A percentile compares a stretch with the other conserved stretches of the same genome.
Evolutionary conservation across 1,284 basidiomycete genomes (phyloP).

Genomic region (Ustilago bromivora): DNA sequence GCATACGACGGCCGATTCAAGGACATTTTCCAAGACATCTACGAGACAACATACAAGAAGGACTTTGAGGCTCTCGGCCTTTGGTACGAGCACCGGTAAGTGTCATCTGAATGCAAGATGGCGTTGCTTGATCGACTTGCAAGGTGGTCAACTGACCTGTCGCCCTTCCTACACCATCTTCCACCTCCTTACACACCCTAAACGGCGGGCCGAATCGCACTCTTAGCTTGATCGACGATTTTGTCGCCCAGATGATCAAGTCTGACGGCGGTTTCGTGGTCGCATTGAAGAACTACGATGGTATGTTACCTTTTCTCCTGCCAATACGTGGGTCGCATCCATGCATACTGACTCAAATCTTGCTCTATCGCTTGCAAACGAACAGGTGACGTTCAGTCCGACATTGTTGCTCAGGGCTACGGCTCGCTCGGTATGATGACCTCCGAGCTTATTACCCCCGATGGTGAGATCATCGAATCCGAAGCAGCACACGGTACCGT

Average conservation of each 20-base stretch:
- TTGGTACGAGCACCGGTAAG: conserved; percentile 92
- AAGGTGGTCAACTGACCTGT: no score
- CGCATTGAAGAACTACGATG: conserved; percentile 74
- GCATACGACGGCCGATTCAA: conserved; percentile 90
- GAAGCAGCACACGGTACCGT: conserved; percentile 74
- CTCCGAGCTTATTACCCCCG: conserved; percentile 93
- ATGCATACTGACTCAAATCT: neutral
- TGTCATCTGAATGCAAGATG: no score
- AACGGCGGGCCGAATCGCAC: no score
- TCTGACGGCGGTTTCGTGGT: conserved; percentile 95
- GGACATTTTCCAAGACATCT: conserved; percentile 97
- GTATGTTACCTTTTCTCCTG: conserved; percentile 2
- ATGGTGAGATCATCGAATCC: conserved; percentile 85
- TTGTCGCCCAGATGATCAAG: conserved; percentile 94
- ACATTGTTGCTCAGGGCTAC: conserved; percentile 76
- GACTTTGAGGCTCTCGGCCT: conserved; percentile 85
- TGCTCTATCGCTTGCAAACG: neutral
- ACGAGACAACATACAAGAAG: conserved; percentile 82
- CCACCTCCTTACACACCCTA: no score
- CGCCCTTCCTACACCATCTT: no score
- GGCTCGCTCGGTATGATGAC: conserved; percentile 98
- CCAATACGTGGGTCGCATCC: no score
- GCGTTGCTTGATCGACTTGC: no score
- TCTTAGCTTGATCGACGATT: conserved; percentile 72
- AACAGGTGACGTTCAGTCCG: conserved; percentile 51